Percentiles rank a stretch among this genome's conserved stretches.
phyloP scores from a whole-genome alignment of 176 grass and related monocot genomes.

The Zoysia pacifica region DNA sequence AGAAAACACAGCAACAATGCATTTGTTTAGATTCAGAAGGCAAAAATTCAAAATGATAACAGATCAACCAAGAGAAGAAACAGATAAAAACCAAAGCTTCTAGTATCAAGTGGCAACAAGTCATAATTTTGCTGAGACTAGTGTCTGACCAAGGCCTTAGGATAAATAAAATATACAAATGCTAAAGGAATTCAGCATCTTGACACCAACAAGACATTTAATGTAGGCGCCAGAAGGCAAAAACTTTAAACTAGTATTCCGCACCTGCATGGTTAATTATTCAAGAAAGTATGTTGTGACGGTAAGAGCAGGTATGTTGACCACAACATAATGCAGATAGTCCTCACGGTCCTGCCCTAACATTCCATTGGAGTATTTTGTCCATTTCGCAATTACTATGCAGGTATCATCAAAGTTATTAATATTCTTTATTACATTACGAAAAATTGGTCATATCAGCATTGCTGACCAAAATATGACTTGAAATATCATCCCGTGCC shows the following conservation, averaged over 20 bases:
- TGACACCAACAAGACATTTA: not conserved
- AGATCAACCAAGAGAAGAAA: not conserved
- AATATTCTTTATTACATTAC: not conserved
- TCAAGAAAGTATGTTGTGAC: not conserved
- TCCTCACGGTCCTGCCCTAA: not conserved
- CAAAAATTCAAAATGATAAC: not conserved
- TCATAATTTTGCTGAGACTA: not conserved
- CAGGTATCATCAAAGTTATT: not conserved
- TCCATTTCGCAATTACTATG: not conserved
- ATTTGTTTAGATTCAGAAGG: not conserved
- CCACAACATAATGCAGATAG: not conserved
- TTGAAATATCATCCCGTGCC: not conserved
- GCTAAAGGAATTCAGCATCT: not conserved
- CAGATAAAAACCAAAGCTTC: not conserved
- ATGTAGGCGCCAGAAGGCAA: not conserved
- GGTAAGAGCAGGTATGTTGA: not conserved
- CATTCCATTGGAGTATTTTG: not conserved
- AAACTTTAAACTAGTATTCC: not conserved
- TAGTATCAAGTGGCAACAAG: not conserved
- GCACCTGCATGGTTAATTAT: not conserved
- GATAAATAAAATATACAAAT: constrained; percentile 2
- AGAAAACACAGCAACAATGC: constrained; percentile 11
- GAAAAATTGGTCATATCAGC: not conserved
- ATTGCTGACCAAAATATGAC: not conserved
- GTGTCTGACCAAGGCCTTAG: not conserved